A percentile compares a stretch with the other conserved stretches of the same genome.
phyloP scores from a whole-genome alignment of 768 basidiomycete species.

The Clavulina sp. region DNA sequence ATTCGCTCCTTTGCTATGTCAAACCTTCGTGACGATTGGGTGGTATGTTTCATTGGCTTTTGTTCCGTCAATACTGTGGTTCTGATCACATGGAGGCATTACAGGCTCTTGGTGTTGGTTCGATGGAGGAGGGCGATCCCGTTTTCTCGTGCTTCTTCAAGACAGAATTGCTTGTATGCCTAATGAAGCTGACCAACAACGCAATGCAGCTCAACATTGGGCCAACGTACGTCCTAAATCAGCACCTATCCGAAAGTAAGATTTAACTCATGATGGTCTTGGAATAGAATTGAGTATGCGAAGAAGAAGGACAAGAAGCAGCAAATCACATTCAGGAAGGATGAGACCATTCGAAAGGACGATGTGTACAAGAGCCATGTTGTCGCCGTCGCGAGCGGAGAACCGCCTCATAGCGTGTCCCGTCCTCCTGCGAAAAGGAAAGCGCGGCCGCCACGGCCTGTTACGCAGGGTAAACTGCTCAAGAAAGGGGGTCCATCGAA shows the following conservation, averaged over 20 bases:
- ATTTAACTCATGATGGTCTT: background rate
- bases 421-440: constrained; percentile 76
- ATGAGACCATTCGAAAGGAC: constrained; percentile 61
- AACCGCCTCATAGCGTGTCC: constrained; percentile 64
- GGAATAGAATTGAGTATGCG: constrained; percentile 56
- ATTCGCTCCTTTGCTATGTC: constrained; percentile 80
- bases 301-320: constrained; percentile 97
- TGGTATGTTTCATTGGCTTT: constrained; percentile 34
- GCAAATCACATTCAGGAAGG: constrained; percentile 72
- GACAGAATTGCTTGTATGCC: constrained; percentile 75
- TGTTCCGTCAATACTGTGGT: background rate
- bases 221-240: constrained; percentile 50
- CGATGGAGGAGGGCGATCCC: constrained; percentile 87
- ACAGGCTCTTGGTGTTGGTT: constrained; percentile 59
- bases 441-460: constrained; percentile 67
- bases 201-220: constrained; percentile 54
- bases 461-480: constrained; percentile 69
- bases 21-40: constrained; percentile 85
- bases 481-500: constrained; percentile 54
- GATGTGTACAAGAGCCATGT: constrained; percentile 89
- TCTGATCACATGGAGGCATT: background rate
- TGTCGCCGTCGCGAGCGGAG: constrained; percentile 76
- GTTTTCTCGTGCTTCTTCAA: constrained; percentile 85
- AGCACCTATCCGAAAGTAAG: background rate
- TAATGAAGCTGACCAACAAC: constrained; percentile 65